Percentiles rank a stretch among this genome's conserved stretches.
phyloP scores from a whole-genome alignment of 2,329 filamentous ascomycete genomes.

The Capronia epimyces region DNA sequence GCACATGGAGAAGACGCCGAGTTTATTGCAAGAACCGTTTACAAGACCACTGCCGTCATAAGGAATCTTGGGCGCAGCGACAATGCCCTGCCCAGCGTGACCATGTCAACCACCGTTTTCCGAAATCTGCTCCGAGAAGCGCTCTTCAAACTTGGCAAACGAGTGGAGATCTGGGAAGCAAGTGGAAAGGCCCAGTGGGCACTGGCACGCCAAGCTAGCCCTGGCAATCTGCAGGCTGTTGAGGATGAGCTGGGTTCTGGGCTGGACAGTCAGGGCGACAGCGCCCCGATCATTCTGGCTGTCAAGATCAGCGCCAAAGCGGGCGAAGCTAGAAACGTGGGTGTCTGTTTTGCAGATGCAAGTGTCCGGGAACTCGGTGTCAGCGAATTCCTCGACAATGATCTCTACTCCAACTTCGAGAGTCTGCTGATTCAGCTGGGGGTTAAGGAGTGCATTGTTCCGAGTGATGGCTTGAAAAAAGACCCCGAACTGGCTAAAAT shows the following conservation, averaged over 20 bases:
- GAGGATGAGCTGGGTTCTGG: slow-evolving; percentile 80
- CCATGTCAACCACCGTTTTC: slow-evolving; percentile 91
- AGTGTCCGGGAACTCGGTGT: slow-evolving; percentile 93
- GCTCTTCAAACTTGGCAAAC: slow-evolving; percentile 82
- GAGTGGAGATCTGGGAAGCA: slow-evolving; percentile 84
- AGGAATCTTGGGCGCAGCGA: slow-evolving; percentile 80
- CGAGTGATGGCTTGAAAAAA: slow-evolving; percentile 70
- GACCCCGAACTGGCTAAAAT: slow-evolving; percentile 86
- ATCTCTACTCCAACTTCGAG: slow-evolving; percentile 96
- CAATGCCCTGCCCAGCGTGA: slow-evolving; percentile 84
- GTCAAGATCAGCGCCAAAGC: slow-evolving; percentile 91
- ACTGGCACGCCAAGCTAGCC: slow-evolving; percentile 82
- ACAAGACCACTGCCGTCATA: slow-evolving; percentile 95
- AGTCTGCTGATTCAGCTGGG: slow-evolving; percentile 92
- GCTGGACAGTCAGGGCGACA: slow-evolving; percentile 49
- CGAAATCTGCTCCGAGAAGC: slow-evolving; percentile 92
- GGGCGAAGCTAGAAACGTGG: slow-evolving; percentile 75
- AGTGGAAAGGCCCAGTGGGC: slow-evolving; percentile 78
- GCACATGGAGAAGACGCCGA: slow-evolving; percentile 48
- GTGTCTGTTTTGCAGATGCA: slow-evolving; percentile 96
- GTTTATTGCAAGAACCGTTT: slow-evolving; percentile 61
- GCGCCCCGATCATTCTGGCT: slow-evolving; percentile 87
- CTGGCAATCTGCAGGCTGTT: slow-evolving; percentile 92
- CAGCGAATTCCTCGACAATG: slow-evolving; percentile 98
- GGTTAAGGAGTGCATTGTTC: slow-evolving; percentile 88